phyloP scores from a whole-genome alignment of 202 grass and related monocot species.

The Panicum virgatum region DNA sequence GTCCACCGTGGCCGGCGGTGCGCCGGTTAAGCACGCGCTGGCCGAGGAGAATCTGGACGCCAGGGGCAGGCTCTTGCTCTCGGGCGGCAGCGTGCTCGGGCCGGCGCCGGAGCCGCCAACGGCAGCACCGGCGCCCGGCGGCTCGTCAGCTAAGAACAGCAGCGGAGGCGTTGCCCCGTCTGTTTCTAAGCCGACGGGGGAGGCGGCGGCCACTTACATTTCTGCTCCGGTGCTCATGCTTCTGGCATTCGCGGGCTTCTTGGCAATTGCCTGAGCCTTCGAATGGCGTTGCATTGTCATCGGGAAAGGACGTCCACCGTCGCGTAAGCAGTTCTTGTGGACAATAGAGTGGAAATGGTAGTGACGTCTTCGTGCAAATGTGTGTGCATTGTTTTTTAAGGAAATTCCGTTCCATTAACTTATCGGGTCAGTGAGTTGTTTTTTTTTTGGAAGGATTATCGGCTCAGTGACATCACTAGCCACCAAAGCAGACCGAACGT shows the following conservation, averaged over 20 bases:
- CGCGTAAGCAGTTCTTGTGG: no score
- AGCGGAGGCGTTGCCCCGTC: background rate
- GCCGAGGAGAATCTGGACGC: constrained; percentile 48
- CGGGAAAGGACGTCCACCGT: no score
- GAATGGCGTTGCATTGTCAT: no score
- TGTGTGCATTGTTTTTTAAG: no score
- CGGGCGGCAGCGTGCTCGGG: constrained; percentile 9
- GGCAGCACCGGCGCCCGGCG: no score
- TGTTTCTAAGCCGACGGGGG: background rate
- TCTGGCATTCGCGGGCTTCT: constrained; percentile 41
- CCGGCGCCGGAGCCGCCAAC: constrained; percentile 20
- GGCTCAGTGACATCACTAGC: no score
- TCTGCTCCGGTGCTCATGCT: constrained; percentile 18
- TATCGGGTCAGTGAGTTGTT: no score
- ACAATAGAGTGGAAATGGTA: no score
- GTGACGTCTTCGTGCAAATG: no score
- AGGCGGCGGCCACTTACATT: background rate
- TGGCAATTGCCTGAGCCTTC: constrained; percentile 25
- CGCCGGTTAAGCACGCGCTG: constrained; percentile 68
- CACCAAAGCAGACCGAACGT: no score
- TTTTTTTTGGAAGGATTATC: no score
- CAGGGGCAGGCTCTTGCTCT: constrained; percentile 39
- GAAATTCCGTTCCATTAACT: no score
- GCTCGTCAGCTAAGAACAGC: background rate
- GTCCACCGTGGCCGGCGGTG: constrained; percentile 41